Conservation (phyloP, 257 asterid species). For the Paulownia fortunei region DNA sequence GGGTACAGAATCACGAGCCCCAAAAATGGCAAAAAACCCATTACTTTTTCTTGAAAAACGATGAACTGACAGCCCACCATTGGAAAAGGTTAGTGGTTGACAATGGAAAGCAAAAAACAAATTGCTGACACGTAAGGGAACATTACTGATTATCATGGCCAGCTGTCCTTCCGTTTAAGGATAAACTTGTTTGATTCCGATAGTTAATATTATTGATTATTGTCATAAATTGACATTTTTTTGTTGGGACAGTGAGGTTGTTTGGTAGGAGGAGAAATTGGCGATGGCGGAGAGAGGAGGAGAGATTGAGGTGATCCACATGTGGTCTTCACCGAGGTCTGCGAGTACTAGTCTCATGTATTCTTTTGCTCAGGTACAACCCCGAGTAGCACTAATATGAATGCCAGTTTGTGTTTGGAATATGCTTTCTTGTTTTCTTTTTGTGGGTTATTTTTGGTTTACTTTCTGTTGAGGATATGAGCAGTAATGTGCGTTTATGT, state of each 20-base stretch:
- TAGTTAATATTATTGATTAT: background rate
- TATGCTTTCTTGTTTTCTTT: background rate
- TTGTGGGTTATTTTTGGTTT: background rate
- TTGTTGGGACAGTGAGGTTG: background rate
- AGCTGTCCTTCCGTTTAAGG: background rate
- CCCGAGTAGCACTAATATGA: background rate
- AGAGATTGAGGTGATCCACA: slow-evolving; percentile 43
- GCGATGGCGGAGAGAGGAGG: slow-evolving; percentile 28
- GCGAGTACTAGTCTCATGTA: slow-evolving; percentile 49
- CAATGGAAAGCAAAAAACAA: no score
- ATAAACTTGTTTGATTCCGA: background rate
- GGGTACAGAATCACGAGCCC: no score
- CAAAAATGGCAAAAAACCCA: no score
- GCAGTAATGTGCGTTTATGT: background rate
- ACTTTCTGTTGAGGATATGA: background rate
- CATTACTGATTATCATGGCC: background rate
- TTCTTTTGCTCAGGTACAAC: slow-evolving; percentile 46
- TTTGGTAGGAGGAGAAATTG: background rate
- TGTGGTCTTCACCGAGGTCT: slow-evolving; percentile 49
- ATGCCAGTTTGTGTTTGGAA: background rate
- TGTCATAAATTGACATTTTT: background rate
- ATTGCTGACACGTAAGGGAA: no score
- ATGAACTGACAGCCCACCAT: background rate
- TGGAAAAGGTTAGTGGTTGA: background rate
- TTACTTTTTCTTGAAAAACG: no score